phyloP scores from a whole-genome alignment of 306 rosid genomes.

The Dicorynia guianensis region DNA sequence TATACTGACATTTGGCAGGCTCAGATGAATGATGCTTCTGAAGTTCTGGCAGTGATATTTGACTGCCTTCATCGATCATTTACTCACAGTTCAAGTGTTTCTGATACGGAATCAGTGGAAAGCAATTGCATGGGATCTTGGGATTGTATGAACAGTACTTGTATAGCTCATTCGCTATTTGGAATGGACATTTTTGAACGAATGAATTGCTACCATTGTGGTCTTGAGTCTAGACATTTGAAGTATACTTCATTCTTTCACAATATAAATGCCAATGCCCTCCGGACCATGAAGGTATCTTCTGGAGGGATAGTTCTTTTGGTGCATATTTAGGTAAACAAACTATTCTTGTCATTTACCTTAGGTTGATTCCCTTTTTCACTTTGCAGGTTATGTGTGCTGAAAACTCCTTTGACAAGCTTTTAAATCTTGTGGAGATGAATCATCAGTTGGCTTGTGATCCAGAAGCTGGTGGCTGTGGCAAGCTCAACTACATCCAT shows the following conservation, averaged over 20 bases:
- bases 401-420: conserved; percentile 80
- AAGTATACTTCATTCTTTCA: conserved; percentile 96
- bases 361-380: conserved; percentile 45
- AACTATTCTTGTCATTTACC: conserved; percentile 34
- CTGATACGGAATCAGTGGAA: conserved; percentile 73
- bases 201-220: conserved; percentile 89
- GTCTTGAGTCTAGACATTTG: conserved; percentile 80
- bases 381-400: conserved; percentile 64
- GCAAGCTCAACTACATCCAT: conserved; percentile 88
- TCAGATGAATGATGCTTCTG: conserved; percentile 99
- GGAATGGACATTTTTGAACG: conserved; percentile 91
- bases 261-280: conserved; percentile 93
- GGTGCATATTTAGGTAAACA: conserved; percentile 27
- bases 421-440: conserved; percentile 84
- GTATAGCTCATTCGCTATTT: conserved; percentile 89
- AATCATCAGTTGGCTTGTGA: conserved; percentile 94
- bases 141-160: conserved; percentile 81
- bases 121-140: conserved; percentile 72
- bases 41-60: conserved; percentile 88
- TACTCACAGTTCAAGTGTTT: conserved; percentile 60
- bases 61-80: conserved; percentile 90
- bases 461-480: conserved; percentile 84
- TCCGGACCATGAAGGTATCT: conserved; percentile 87
- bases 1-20: conserved; percentile 62
- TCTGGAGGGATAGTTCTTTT: conserved; percentile 24